phyloP scores from a whole-genome alignment of 257 asterid genomes.

The Catharanthus roseus region DNA sequence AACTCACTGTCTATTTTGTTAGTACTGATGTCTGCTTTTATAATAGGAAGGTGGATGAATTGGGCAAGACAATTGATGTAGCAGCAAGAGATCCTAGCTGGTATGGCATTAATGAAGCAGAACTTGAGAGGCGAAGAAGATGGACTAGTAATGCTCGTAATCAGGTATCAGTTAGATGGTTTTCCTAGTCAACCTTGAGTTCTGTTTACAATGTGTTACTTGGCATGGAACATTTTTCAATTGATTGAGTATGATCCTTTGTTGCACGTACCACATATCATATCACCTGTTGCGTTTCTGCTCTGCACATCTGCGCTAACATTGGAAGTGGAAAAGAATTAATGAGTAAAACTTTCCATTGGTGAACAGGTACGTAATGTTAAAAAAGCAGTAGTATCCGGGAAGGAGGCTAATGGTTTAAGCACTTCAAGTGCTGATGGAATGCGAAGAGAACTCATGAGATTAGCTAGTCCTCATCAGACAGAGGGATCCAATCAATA shows the following conservation, averaged over 20 bases:
- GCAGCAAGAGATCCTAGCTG: slow-evolving; percentile 79
- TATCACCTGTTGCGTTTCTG: not conserved
- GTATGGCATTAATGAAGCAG: slow-evolving; percentile 69
- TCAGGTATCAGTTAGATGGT: slow-evolving; percentile 47
- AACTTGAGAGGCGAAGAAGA: slow-evolving; percentile 82
- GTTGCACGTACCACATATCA: not conserved
- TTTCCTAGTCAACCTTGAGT: not conserved
- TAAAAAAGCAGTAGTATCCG: slow-evolving; percentile 58
- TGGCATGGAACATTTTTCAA: not conserved
- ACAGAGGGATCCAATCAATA: slow-evolving; percentile 47
- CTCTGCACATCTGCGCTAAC: not conserved
- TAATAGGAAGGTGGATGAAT: slow-evolving; percentile 89
- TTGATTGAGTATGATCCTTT: slow-evolving; percentile 5
- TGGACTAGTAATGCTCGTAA: slow-evolving; percentile 89
- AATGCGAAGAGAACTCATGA: slow-evolving; percentile 88
- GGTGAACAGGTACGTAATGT: slow-evolving; percentile 64
- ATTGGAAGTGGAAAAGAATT: not conserved
- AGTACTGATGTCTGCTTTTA: slow-evolving; percentile 42
- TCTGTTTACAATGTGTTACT: not conserved
- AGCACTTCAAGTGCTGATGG: slow-evolving; percentile 66
- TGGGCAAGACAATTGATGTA: slow-evolving; percentile 85
- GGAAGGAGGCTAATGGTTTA: slow-evolving; percentile 53
- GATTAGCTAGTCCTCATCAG: slow-evolving; percentile 63
- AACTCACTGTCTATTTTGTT: slow-evolving; percentile 10
- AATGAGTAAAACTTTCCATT: not conserved